A percentile compares a stretch with the other conserved stretches of the same genome.
Evolutionary conservation across 176 grass and related monocot species (phyloP).

Genomic region (maize (Zea mays)): DNA sequence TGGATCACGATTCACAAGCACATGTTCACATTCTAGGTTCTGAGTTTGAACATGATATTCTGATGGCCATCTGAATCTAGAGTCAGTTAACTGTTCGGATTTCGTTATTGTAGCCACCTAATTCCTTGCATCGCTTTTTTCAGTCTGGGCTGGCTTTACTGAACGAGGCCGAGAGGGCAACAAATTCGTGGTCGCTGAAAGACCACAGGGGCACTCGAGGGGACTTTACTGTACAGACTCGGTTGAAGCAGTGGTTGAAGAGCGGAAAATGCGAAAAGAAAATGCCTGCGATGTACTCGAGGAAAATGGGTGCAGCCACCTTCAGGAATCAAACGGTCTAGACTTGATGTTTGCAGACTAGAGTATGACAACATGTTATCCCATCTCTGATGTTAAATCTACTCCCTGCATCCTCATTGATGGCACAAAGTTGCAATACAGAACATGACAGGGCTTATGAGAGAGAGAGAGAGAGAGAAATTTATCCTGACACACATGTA

Average conservation of each 20-base stretch:
- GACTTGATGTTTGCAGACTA: constrained; percentile 51
- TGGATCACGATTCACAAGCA: no score
- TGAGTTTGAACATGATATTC: not conserved
- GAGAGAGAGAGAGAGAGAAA: no score
- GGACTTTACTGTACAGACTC: constrained; percentile 65
- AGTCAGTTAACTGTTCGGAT: no score
- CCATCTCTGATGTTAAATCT: no score
- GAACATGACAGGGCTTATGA: no score
- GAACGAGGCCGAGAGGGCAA: constrained; percentile 66
- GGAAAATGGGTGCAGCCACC: constrained; percentile 46
- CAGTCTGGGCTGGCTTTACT: constrained; percentile 82
- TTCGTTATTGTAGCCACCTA: not conserved
- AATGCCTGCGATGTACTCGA: constrained; percentile 64
- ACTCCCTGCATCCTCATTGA: no score
- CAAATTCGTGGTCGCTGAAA: constrained; percentile 67
- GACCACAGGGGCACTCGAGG: constrained; percentile 51
- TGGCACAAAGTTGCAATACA: no score
- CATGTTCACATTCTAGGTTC: not conserved
- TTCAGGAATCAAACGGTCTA: constrained; percentile 52
- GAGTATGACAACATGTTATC: no score
- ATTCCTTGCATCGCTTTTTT: constrained; percentile 16
- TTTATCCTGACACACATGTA: no score
- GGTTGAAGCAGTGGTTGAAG: constrained; percentile 62
- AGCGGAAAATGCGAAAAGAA: constrained; percentile 59
- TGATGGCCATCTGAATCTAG: not conserved